Conservation (phyloP, 805 yeast species). For the Sugiyamaella marilandica region DNA sequence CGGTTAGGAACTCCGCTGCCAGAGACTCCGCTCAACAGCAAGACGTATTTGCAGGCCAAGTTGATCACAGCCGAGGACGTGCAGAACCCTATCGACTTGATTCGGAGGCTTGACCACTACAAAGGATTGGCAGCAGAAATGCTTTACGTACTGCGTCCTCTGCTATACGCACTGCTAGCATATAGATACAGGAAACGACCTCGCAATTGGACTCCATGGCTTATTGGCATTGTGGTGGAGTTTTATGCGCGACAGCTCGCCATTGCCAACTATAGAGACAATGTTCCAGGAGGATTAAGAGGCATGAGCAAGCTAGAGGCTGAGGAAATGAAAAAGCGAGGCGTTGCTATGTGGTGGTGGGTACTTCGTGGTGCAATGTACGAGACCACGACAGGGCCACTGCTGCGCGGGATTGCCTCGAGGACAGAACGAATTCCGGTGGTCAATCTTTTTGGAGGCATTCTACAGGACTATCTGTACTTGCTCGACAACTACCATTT, state of each 20-base stretch:
- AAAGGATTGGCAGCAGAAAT: constrained; percentile 30
- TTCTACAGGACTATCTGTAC: constrained; percentile 37
- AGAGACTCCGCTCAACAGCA: constrained; percentile 18
- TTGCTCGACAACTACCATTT: constrained; percentile 37
- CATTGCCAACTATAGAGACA: constrained; percentile 20
- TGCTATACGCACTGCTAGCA: constrained; percentile 34
- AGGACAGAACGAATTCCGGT: constrained; percentile 31
- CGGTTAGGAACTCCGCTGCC: constrained; percentile 25
- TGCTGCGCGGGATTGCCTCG: constrained; percentile 25
- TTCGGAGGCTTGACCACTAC: constrained; percentile 25
- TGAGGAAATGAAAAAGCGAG: constrained; percentile 28
- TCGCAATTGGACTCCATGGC: constrained; percentile 39
- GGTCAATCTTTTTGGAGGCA: constrained; percentile 28
- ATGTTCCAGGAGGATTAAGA: constrained; percentile 24
- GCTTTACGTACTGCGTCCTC: constrained; percentile 36
- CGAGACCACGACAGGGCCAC: constrained; percentile 30
- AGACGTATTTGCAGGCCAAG: constrained; percentile 24
- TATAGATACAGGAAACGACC: constrained; percentile 20
- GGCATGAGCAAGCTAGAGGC: constrained; percentile 31
- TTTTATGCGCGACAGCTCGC: constrained; percentile 28
- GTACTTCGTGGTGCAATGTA: constrained; percentile 36
- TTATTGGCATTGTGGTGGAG: constrained; percentile 34
- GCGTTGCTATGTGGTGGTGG: constrained; percentile 37
- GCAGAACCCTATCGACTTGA: constrained; percentile 28
- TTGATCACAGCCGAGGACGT: constrained; percentile 33